Evolutionary conservation across 257 asterid genomes (phyloP).

Genomic region (Scutellaria galericulata): DNA sequence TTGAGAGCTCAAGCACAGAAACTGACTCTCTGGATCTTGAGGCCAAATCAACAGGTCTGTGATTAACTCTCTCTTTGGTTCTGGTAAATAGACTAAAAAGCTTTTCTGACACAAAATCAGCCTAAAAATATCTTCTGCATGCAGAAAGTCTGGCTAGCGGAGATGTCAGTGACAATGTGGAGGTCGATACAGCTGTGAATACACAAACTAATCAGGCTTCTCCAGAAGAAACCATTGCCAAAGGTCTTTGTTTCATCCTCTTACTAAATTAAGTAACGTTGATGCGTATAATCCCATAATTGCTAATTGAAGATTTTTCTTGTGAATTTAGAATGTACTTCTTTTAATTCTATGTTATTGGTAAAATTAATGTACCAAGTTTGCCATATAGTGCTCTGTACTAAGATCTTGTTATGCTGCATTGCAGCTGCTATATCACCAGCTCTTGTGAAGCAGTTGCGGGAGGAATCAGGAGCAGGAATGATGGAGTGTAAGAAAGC

Average conservation of each 20-base stretch:
- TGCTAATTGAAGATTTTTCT: slow-evolving; percentile 11
- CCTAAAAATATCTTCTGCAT: slow-evolving; percentile 32
- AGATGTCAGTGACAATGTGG: slow-evolving; percentile 37
- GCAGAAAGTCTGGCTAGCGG: slow-evolving; percentile 47
- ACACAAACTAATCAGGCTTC: slow-evolving; percentile 38
- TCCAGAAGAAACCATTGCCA: slow-evolving; percentile 42
- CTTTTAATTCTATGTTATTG: slow-evolving; percentile 2
- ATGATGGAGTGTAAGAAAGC: slow-evolving; percentile 99
- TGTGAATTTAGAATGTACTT: slow-evolving; percentile 23
- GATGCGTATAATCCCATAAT: neutral
- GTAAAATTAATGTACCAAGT: neutral
- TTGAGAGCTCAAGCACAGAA: slow-evolving; percentile 47
- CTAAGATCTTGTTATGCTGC: slow-evolving; percentile 23
- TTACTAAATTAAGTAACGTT: neutral
- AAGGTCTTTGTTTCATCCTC: slow-evolving; percentile 47
- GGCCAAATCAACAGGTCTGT: slow-evolving; percentile 52
- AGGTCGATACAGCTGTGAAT: slow-evolving; percentile 19
- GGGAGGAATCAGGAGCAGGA: slow-evolving; percentile 97
- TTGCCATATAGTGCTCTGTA: neutral
- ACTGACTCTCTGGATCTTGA: slow-evolving; percentile 27
- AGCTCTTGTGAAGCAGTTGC: slow-evolving; percentile 89
- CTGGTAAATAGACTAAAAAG: slow-evolving; percentile 1
- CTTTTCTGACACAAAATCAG: slow-evolving; percentile 10
- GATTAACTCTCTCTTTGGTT: slow-evolving; percentile 24
- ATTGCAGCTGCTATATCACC: slow-evolving; percentile 77